Evolutionary conservation across 1,284 basidiomycete genomes (phyloP).

Genomic region (Termitomyces sp.): DNA sequence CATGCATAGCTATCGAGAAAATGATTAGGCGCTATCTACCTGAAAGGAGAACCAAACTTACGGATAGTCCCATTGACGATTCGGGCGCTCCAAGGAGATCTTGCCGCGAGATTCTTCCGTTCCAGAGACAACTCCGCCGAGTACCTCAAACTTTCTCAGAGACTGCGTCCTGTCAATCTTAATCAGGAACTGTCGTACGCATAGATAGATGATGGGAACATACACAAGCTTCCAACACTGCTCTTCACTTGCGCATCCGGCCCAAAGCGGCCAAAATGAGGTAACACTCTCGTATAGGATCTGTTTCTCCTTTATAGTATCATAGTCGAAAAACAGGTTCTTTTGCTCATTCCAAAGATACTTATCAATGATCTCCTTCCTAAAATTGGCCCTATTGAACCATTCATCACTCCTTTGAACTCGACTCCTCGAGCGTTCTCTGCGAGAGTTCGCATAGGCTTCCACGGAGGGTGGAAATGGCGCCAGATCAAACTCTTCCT

Average conservation of each 20-base stretch:
- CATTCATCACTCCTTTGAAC: conserved; percentile 80
- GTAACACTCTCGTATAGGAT: conserved; percentile 95
- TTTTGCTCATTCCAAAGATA: conserved; percentile 97
- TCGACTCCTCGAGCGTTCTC: conserved; percentile 60
- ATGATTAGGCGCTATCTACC: conserved; percentile 7
- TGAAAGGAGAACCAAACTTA: conserved; percentile 35
- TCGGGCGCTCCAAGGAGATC: conserved; percentile 94
- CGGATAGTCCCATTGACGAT: conserved; percentile 97
- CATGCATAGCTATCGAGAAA: conserved; percentile 53
- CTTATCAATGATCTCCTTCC: conserved; percentile 84
- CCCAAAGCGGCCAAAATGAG: conserved; percentile 95
- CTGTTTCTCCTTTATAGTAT: conserved; percentile 87
- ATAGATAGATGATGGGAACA: conserved; percentile 28
- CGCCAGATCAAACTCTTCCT: conserved; percentile 88
- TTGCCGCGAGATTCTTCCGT: conserved; percentile 96
- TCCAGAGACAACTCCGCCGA: conserved; percentile 94
- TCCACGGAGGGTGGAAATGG: conserved; percentile 87
- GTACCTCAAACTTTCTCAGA: conserved; percentile 92
- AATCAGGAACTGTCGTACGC: not conserved
- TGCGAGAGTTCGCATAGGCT: conserved; percentile 56
- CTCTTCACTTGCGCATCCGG: conserved; percentile 91
- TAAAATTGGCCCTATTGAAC: conserved; percentile 82
- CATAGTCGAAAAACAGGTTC: conserved; percentile 95
- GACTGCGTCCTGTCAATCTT: conserved; percentile 61
- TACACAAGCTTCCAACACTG: conserved; percentile 92